Conservation (phyloP, 106 monocot genomes). For the Allium sativum region DNA sequence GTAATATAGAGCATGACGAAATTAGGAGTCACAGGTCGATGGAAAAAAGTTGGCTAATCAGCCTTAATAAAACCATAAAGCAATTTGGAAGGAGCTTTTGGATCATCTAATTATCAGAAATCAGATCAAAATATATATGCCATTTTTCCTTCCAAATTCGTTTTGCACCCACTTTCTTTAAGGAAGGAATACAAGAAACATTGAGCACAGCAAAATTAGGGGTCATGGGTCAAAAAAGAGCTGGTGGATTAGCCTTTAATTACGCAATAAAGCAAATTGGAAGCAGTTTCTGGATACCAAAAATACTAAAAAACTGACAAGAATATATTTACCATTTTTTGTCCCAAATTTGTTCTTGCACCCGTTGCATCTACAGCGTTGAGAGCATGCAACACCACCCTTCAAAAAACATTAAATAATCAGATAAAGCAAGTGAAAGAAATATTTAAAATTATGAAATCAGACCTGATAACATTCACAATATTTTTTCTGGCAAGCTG, state of each 20-base stretch:
- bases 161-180: conserved; percentile 82
- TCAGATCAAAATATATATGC: too few relatives aligned
- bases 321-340: conserved; percentile 46
- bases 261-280: neutral
- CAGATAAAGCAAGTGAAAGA: neutral
- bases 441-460: conserved; percentile 2
- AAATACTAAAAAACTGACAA: neutral
- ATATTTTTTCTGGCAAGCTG: conserved; percentile 82
- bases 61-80: neutral
- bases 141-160: conserved; percentile 69
- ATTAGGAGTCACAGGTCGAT: too few relatives aligned
- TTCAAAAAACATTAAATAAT: conserved; percentile 9
- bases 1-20: too few relatives aligned
- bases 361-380: conserved; percentile 75
- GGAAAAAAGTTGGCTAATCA: too few relatives aligned
- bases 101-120: neutral
- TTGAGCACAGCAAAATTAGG: too few relatives aligned
- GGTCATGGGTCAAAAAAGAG: too few relatives aligned
- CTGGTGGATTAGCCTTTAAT: too few relatives aligned
- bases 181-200: conserved; percentile 12
- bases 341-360: conserved; percentile 85
- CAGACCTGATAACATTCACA: conserved; percentile 81
- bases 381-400: conserved; percentile 76
- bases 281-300: neutral
- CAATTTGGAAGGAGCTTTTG: neutral